Base-by-base conservation (phyloP, 1,284 basidiomycete species). In the Ganoderma sp. region DNA sequence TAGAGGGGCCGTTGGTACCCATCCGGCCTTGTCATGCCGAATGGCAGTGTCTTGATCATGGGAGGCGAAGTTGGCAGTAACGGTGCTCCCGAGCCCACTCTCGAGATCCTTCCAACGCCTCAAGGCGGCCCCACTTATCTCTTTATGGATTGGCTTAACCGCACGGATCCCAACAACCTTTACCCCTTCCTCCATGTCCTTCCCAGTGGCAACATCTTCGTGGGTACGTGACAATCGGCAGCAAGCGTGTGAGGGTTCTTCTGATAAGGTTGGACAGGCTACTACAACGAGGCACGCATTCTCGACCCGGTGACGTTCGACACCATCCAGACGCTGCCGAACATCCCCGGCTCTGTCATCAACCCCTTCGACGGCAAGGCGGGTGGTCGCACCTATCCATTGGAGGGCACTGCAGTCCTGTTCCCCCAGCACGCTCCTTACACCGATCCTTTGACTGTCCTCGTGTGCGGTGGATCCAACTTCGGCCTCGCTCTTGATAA, bases 241-340 rank as follows among this genome's bases (percentile, higher is more conserved):
- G 39, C 63, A 43, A 25, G 32, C 57, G 56, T 61, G 3, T 6
- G 37, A 43, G 61, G 43, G 10, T 45, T 34, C 63, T 60, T 43
- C 70, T 45, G 19, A 67, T 61, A 22, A 37, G 22, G 43, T 10
- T 25, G 68, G 12, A 59, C 67, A 90, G 89, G 85, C 2, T 92
- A 93, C 75, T 93, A 88, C 79, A 93, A 93, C 71, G 90, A 93
- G 77, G 92, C 92, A 0, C 86, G 91, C n/a, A 86, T 92, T 68
- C 81, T 93, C 17, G 84, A 93, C 69, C 87, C 89, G 0, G 79
- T 77, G 4, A 90, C 85, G 0, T 91, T 93, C 71, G 77, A 83
- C 32, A 93, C 91, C 0, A 77, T 87, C 64, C 80, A 78, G 4
- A 78, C 82, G 14, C 79, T 94, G 1, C 92, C 92, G 8, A 89